Base-by-base conservation (phyloP, 805 yeast species). In the Candida anglica region DNA sequence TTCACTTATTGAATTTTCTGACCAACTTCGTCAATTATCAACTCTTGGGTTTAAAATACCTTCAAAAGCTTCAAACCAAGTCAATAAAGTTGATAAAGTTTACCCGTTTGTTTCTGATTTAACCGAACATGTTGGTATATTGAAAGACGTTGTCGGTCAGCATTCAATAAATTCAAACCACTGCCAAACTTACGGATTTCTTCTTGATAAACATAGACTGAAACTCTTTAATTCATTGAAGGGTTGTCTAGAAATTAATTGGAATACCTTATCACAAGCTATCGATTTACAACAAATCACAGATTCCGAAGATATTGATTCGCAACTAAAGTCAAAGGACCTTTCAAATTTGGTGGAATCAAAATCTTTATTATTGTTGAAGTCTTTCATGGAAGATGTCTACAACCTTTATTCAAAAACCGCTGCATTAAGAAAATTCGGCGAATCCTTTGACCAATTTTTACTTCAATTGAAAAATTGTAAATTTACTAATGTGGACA, bases 11-110 rank as follows among this genome's bases (percentile, higher is more conserved):
- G 45, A 59, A 1, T 47, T 76, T 7, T 69, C 71, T 53, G 69
- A 74, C 35, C 86, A 84, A 45, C 73, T 77, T 1, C 54, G 74
- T 26, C 69, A 71, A 30, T 48, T 84, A 19, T 51, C 61, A 5
- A 56, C 66, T 40, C 52, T 78, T 40, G 79, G 75, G 0, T 75
- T 68, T 46, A 73, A 70, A 6, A 56, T 86, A 0, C 91, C 95
- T 0, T 71, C 72, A 17, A 46, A 65, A 4, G 39, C 83, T 2
- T 41, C 61, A 10, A 47, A 71, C 2, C 66, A 63, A 18, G 66
- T 86, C 1, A 66, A 75, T 28, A 70, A 66, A 19, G 63, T 79
- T 2, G 64, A 73, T 36, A 58, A 66, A 19, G 47, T 82, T 0
- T 71, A 77, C 32, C 86, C 89, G 0, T 69, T 70, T 41, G 81